Evolutionary conservation across 371 early-diverging fungal genomes (phyloP).

Genomic region (Caulochytrium protostelioides): DNA sequence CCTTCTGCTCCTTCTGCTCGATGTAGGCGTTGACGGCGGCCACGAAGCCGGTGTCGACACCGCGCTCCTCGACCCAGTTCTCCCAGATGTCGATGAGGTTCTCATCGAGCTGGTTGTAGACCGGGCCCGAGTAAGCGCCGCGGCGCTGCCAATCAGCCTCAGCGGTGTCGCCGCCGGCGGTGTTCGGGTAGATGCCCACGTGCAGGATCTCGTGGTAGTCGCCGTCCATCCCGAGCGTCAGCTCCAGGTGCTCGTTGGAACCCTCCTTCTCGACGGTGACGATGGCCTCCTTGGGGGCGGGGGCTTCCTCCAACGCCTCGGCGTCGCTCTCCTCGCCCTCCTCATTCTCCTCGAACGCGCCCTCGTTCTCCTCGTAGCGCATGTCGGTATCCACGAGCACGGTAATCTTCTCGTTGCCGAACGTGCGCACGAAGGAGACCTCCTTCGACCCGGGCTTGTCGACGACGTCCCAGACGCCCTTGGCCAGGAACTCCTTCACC

Average conservation of each 20-base stretch:
- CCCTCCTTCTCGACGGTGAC: slow-evolving; percentile 52
- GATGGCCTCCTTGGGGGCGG: slow-evolving; percentile 54
- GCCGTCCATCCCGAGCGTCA: slow-evolving; percentile 65
- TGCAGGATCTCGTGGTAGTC: slow-evolving; percentile 60
- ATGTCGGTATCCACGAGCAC: background rate
- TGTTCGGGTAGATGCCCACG: slow-evolving; percentile 39
- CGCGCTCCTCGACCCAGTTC: slow-evolving; percentile 66
- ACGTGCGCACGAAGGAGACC: slow-evolving; percentile 53
- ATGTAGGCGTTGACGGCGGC: slow-evolving; percentile 68
- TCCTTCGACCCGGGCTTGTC: slow-evolving; percentile 60
- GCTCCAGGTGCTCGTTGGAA: slow-evolving; percentile 12
- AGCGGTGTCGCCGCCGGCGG: slow-evolving; percentile 44
- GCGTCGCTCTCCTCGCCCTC: slow-evolving; percentile 4
- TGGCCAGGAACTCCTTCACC: slow-evolving; percentile 48
- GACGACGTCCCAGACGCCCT: slow-evolving; percentile 60
- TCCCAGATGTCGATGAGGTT: slow-evolving; percentile 57
- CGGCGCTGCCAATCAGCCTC: slow-evolving; percentile 83
- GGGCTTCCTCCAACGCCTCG: too few relatives aligned
- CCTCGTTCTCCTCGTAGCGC: slow-evolving; percentile 11
- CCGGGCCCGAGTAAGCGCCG: slow-evolving; percentile 74
- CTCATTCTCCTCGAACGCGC: slow-evolving; percentile 22
- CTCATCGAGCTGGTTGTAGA: slow-evolving; percentile 74
- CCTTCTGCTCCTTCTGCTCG: slow-evolving; percentile 83
- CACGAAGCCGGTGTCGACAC: slow-evolving; percentile 55
- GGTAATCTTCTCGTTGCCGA: slow-evolving; percentile 59